These are phyloP conservation scores for Comarum palustre DNA, from an alignment of 306 rosid genomes.

Conservation along the genomic window DNA sequence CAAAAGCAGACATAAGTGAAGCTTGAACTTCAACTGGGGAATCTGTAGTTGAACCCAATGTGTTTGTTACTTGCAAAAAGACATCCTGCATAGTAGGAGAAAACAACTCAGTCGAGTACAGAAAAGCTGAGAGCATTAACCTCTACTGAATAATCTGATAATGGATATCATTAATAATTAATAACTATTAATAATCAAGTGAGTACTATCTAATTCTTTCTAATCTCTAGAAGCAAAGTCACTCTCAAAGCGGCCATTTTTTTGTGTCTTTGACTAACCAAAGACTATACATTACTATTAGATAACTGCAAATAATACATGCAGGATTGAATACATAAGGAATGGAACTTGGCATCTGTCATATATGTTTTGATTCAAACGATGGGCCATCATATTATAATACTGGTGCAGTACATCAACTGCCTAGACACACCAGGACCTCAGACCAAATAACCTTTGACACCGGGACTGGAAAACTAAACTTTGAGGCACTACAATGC, in stretches of 20 bases:
- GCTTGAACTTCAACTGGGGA: constrained; percentile 66
- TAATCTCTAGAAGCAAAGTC: background rate
- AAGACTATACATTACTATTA: background rate
- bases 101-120: background rate
- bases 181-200: background rate
- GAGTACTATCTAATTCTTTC: background rate
- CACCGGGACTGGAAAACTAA: background rate
- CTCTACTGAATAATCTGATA: background rate
- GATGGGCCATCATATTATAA: background rate
- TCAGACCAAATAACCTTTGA: background rate
- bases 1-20: constrained; percentile 48
- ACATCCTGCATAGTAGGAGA: constrained; percentile 54
- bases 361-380: background rate
- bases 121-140: background rate
- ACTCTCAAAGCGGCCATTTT: background rate
- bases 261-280: background rate
- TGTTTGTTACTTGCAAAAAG: constrained; percentile 64
- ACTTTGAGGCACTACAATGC: background rate
- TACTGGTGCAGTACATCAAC: background rate
- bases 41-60: constrained; percentile 57
- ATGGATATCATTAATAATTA: background rate
- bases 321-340: background rate
- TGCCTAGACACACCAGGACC: background rate
- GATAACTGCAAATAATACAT: constrained; percentile 2
- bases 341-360: background rate